Conservation (phyloP, 352 stramenopile genomes). For the Blastocystis sp. region DNA sequence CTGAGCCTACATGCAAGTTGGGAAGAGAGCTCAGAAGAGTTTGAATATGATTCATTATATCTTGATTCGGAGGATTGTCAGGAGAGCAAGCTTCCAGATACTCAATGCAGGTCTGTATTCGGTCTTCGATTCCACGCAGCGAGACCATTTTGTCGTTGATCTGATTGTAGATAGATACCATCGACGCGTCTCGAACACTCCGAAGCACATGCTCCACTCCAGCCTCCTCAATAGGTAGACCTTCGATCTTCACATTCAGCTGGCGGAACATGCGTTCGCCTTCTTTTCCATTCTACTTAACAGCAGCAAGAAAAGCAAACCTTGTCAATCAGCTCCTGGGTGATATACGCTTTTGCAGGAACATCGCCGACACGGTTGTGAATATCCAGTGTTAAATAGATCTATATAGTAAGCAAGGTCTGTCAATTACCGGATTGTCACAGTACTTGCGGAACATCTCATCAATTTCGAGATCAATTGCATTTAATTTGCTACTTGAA, state of each 20-base stretch:
- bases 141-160: slow-evolving; percentile 62
- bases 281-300: slow-evolving; percentile 34
- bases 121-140: slow-evolving; percentile 44
- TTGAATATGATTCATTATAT: slow-evolving; percentile 58
- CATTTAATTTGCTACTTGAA: slow-evolving; percentile 52
- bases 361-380: slow-evolving; percentile 56
- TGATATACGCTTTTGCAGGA: slow-evolving; percentile 60
- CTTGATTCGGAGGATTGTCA: slow-evolving; percentile 4
- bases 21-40: slow-evolving; percentile 25
- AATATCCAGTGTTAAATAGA: slow-evolving; percentile 57
- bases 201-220: slow-evolving; percentile 55
- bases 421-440: slow-evolving; percentile 3
- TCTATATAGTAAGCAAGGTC: background rate
- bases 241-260: slow-evolving; percentile 56
- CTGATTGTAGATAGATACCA: slow-evolving; percentile 55
- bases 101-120: slow-evolving; percentile 39
- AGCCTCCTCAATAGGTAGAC: slow-evolving; percentile 56
- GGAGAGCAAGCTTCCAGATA: slow-evolving; percentile 14
- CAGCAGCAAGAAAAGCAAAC: background rate
- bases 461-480: slow-evolving; percentile 61
- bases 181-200: slow-evolving; percentile 18
- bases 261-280: slow-evolving; percentile 49
- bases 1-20: slow-evolving; percentile 6
- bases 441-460: slow-evolving; percentile 59
- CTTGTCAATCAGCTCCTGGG: slow-evolving; percentile 41